Conservation (phyloP, 176 grass and related monocot genomes). For the Eleusine coracana region DNA sequence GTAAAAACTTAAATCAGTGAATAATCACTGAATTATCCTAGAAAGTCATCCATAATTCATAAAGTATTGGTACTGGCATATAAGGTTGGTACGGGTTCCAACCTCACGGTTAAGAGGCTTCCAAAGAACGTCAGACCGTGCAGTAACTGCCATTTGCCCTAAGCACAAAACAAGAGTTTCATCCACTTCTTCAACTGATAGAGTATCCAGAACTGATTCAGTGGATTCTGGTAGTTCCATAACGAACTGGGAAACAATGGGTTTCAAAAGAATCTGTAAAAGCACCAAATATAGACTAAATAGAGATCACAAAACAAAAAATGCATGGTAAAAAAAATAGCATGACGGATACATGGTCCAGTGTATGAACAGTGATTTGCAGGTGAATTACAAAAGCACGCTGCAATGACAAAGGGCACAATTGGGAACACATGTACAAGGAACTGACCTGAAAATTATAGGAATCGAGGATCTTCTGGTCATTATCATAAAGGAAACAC, state of each 20-base stretch:
- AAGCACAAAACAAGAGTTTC: conserved; percentile 74
- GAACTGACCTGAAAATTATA: conserved; percentile 79
- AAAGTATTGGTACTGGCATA: neutral
- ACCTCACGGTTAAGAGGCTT: conserved; percentile 98
- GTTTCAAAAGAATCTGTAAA: conserved; percentile 71
- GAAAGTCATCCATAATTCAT: neutral
- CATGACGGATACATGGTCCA: neutral
- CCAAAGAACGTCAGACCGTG: conserved; percentile 84
- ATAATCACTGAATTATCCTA: conserved; percentile 10
- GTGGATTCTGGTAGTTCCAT: conserved; percentile 54
- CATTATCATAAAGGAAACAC: conserved; percentile 85
- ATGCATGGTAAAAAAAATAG: neutral
- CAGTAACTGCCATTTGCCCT: conserved; percentile 93
- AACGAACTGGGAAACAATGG: conserved; percentile 71
- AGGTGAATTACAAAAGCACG: conserved; percentile 8
- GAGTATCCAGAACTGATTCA: conserved; percentile 44
- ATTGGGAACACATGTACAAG: neutral
- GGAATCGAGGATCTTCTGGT: conserved; percentile 82
- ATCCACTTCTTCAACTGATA: conserved; percentile 76
- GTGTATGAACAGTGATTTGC: neutral
- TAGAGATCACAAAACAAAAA: neutral
- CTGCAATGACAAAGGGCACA: neutral
- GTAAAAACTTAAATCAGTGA: neutral
- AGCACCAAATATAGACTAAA: conserved; percentile 17
- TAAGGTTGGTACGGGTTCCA: neutral